Percentiles rank a stretch among this genome's conserved stretches.
phyloP scores from a whole-genome alignment of 2,329 filamentous ascomycete genomes.

The Colletotrichum costaricense region DNA sequence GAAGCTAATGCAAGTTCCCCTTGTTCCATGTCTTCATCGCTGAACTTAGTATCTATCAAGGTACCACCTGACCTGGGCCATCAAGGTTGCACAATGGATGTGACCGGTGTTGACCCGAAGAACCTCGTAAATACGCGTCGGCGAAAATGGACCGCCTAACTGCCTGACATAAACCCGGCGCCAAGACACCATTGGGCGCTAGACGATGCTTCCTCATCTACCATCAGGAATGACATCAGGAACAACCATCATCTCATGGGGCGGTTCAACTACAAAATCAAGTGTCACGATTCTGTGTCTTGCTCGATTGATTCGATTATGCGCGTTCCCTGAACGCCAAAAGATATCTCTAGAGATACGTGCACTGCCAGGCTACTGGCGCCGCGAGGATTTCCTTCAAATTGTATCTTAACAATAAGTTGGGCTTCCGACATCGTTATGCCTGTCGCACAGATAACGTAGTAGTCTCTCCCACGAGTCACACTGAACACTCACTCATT shows the following conservation, averaged over 20 bases:
- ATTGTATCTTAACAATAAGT: conserved; percentile 32
- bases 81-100: too few relatives aligned
- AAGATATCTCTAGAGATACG: conserved; percentile 3
- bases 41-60: too few relatives aligned
- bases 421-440: conserved; percentile 49
- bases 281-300: conserved; percentile 43
- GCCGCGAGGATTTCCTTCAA: conserved; percentile 47
- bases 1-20: too few relatives aligned
- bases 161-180: conserved; percentile 5
- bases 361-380: not conserved
- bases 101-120: too few relatives aligned
- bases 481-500: too few relatives aligned
- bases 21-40: too few relatives aligned
- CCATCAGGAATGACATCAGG: conserved; percentile 51
- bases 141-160: conserved; percentile 30
- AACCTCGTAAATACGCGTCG: too few relatives aligned
- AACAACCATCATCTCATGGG: conserved; percentile 62
- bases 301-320: conserved; percentile 18
- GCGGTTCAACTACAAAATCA: conserved; percentile 58
- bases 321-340: not conserved
- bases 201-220: not conserved
- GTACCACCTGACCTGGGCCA: too few relatives aligned
- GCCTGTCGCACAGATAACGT: too few relatives aligned
- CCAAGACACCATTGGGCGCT: conserved; percentile 1
- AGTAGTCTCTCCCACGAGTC: too few relatives aligned